Evolutionary conservation across 1,139 yeast genomes (phyloP).

Genomic region (Scheffersomyces illinoinensis): DNA sequence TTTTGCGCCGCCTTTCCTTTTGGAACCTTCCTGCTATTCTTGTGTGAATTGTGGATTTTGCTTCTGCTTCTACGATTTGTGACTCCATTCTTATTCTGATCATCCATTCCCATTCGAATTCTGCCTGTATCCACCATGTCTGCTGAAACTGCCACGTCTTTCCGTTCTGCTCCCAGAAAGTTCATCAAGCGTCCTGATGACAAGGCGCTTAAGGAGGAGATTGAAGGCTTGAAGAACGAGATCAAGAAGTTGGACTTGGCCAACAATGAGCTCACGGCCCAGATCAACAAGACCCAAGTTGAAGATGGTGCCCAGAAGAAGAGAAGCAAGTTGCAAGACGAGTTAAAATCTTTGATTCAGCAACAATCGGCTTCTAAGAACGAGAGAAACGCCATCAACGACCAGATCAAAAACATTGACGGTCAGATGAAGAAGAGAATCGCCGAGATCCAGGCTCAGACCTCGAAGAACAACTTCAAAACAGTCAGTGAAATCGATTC

Average conservation of each 20-base stretch:
- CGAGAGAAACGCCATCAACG: slow-evolving; percentile 67
- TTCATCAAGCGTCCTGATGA: slow-evolving; percentile 79
- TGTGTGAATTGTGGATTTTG: not conserved
- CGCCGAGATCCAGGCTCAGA: slow-evolving; percentile 69
- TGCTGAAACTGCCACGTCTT: slow-evolving; percentile 12
- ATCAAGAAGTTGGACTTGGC: slow-evolving; percentile 67
- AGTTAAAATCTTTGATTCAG: slow-evolving; percentile 61
- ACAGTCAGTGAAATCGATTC: slow-evolving; percentile 76
- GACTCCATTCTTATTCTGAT: not conserved
- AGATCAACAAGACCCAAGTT: slow-evolving; percentile 45
- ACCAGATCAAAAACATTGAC: slow-evolving; percentile 74
- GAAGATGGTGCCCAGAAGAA: slow-evolving; percentile 36
- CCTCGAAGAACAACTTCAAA: slow-evolving; percentile 72
- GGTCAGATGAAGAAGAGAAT: slow-evolving; percentile 73
- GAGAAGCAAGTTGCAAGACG: slow-evolving; percentile 64
- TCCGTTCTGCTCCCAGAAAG: slow-evolving; percentile 31
- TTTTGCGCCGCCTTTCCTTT: not conserved
- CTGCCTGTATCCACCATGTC: slow-evolving; percentile 5
- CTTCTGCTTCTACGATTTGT: not conserved
- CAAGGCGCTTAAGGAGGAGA: slow-evolving; percentile 56
- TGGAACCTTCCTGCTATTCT: not conserved
- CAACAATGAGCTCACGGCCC: slow-evolving; percentile 40
- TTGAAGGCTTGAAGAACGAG: slow-evolving; percentile 63
- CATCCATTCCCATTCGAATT: not conserved
- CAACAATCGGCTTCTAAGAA: slow-evolving; percentile 72